Conservation (phyloP, 257 asterid genomes). For the Solanum tacnaense region DNA sequence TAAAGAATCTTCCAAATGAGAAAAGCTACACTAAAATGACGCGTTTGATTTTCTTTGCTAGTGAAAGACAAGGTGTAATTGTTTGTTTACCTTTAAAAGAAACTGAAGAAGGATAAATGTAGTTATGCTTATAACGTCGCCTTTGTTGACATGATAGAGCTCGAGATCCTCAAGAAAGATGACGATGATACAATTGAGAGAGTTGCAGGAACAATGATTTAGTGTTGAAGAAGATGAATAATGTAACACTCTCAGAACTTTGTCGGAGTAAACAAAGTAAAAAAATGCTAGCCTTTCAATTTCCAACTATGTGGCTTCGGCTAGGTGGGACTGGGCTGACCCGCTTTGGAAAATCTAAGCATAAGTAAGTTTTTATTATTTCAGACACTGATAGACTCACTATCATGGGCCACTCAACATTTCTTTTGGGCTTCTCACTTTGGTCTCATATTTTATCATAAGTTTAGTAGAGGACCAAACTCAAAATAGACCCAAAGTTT, state of each 20-base stretch:
- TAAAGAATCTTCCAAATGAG: background rate
- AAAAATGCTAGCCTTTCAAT: background rate
- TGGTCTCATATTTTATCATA: background rate
- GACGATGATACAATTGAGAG: background rate
- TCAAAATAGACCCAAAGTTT: too few relatives aligned
- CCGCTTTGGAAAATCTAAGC: too few relatives aligned
- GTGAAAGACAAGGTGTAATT: background rate
- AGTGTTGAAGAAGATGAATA: background rate
- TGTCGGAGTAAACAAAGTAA: background rate
- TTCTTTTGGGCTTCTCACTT: background rate
- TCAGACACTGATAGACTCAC: too few relatives aligned
- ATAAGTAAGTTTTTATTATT: too few relatives aligned
- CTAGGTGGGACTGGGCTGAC: background rate
- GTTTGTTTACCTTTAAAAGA: background rate
- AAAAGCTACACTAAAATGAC: background rate
- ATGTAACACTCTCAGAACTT: background rate
- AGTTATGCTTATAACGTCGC: too few relatives aligned
- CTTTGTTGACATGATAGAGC: background rate
- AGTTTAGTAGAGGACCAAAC: background rate
- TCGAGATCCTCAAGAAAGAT: background rate
- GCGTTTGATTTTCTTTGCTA: background rate
- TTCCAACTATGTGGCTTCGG: background rate
- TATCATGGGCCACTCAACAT: background rate
- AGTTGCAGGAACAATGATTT: too few relatives aligned
- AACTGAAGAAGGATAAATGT: background rate